Evolutionary conservation across 306 rosid species (phyloP).

Genomic region (Trichosanthes cucumerina): DNA sequence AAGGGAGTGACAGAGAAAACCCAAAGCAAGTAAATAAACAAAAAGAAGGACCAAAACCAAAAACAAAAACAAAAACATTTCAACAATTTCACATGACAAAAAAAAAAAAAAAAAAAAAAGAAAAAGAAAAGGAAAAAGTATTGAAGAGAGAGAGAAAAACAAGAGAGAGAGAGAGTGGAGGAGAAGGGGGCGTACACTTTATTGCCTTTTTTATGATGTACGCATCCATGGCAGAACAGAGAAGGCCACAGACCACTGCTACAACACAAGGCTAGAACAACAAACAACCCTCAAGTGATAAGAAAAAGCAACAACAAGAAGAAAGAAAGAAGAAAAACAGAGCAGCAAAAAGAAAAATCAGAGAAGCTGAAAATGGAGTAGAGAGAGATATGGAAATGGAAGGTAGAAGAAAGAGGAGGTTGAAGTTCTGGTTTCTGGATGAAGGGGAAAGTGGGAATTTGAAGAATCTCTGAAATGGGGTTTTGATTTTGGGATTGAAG

Average conservation of each 20-base stretch:
- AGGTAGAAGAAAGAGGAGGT: conserved; percentile 14
- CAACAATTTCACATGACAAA: neutral
- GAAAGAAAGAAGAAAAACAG: conserved; percentile 4
- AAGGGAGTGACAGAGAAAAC: neutral
- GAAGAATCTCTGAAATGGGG: neutral
- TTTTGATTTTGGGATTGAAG: neutral
- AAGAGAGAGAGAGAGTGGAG: conserved; percentile 19
- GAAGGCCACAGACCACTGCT: conserved; percentile 29
- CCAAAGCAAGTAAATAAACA: neutral
- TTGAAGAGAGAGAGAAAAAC: neutral
- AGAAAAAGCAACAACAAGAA: conserved; percentile 3
- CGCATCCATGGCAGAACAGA: conserved; percentile 47
- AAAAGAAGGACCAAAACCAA: neutral
- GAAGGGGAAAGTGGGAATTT: neutral
- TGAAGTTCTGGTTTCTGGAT: neutral
- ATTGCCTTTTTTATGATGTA: conserved; percentile 40
- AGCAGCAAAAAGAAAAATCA: neutral
- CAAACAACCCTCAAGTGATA: neutral
- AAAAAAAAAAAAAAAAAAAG: neutral
- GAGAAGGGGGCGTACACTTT: conserved; percentile 29
- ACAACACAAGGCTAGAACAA: conserved; percentile 20
- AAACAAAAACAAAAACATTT: neutral
- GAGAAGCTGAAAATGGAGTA: conserved; percentile 11
- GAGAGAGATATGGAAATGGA: conserved; percentile 4
- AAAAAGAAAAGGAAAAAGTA: neutral